phyloP scores from a whole-genome alignment of 2,329 filamentous ascomycete species.

The Huntiella decipiens region DNA sequence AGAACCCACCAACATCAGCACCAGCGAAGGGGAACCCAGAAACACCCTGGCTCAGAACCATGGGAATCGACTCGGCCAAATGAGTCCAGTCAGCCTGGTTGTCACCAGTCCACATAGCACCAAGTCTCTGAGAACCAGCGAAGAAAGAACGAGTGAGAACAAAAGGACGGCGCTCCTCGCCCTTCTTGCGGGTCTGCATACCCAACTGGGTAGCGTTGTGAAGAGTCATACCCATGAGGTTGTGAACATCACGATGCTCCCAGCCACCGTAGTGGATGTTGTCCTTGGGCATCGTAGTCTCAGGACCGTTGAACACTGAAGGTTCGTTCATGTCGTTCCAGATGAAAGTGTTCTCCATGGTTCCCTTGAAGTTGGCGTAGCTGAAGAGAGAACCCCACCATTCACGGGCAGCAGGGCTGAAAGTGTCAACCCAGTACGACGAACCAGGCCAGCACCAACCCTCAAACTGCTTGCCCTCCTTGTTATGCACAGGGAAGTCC shows the following conservation, averaged over 20 bases:
- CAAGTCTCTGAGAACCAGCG: constrained; percentile 70
- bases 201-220: constrained; percentile 86
- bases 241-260: constrained; percentile 95
- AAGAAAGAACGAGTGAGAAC: constrained; percentile 86
- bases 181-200: constrained; percentile 66
- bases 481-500: constrained; percentile 70
- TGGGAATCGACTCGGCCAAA: constrained; percentile 73
- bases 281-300: constrained; percentile 98
- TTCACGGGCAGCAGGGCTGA: constrained; percentile 74
- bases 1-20: constrained; percentile 94
- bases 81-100: constrained; percentile 91
- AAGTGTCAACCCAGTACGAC: constrained; percentile 89
- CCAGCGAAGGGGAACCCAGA: constrained; percentile 86
- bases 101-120: constrained; percentile 98
- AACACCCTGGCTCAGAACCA: constrained; percentile 85
- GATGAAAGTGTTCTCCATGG: constrained; percentile 70
- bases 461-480: constrained; percentile 74
- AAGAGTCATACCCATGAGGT: constrained; percentile 86
- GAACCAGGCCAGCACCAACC: constrained; percentile 98
- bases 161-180: constrained; percentile 71
- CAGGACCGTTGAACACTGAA: constrained; percentile 94
- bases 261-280: constrained; percentile 80
- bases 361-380: constrained; percentile 74
- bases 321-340: constrained; percentile 99
- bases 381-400: constrained; percentile 89